Evolutionary conservation across 2,329 filamentous ascomycete species (phyloP).

Genomic region (Bipolaris cookei): DNA sequence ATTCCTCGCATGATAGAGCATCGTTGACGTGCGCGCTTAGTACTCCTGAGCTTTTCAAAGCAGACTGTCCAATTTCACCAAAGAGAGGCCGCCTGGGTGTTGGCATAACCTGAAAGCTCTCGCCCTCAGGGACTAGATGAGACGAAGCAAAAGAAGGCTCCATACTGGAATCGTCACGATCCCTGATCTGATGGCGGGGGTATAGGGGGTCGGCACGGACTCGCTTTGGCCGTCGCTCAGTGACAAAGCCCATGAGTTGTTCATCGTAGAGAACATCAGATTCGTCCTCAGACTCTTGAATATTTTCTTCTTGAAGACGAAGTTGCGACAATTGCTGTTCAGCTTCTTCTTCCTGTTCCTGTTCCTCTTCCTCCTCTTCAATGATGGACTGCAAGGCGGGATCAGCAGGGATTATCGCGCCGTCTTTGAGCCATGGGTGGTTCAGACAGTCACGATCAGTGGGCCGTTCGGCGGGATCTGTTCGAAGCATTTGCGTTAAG

Average conservation of each 20-base stretch:
- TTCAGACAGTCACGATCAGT: constrained; percentile 72
- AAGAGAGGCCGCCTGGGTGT: constrained; percentile 54
- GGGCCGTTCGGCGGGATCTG: constrained; percentile 78
- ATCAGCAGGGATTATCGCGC: constrained; percentile 48
- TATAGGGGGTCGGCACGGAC: constrained; percentile 50
- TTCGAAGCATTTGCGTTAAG: constrained; percentile 77
- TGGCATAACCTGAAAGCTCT: constrained; percentile 39
- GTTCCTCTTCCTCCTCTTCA: constrained; percentile 68
- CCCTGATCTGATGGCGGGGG: constrained; percentile 49
- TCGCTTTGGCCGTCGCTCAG: constrained; percentile 52
- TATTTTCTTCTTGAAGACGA: constrained; percentile 58
- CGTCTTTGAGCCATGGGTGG: constrained; percentile 75
- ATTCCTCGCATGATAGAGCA: constrained; percentile 35
- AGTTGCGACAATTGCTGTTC: constrained; percentile 54
- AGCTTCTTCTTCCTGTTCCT: constrained; percentile 66
- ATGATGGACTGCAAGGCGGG: constrained; percentile 50
- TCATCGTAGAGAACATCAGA: constrained; percentile 39
- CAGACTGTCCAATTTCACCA: constrained; percentile 65
- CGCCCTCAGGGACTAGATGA: constrained; percentile 34
- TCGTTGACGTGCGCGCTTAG: constrained; percentile 45
- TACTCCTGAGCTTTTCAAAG: constrained; percentile 60
- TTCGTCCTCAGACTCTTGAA: constrained; percentile 38
- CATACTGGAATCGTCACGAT: constrained; percentile 48
- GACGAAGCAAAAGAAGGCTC: constrained; percentile 48
- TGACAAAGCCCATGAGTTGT: constrained; percentile 41